A percentile compares a stretch with the other conserved stretches of the same genome.
Conservation (phyloP, 371 early-diverging fungal genomes). For the Mycotypha africana region DNA sequence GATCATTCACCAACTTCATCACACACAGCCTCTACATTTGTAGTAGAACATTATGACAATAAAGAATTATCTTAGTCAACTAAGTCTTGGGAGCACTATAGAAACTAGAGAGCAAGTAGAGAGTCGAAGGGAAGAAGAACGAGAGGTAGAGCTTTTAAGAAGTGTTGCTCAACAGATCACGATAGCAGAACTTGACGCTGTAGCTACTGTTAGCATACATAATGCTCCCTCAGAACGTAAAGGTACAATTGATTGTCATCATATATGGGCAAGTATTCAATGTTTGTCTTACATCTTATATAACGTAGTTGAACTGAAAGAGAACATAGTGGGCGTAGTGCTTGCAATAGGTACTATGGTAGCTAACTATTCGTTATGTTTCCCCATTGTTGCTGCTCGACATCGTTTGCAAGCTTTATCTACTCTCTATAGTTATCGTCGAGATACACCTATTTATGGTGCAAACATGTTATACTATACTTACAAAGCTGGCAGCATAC, state of each 20-base stretch:
- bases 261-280: not conserved
- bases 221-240: constrained; percentile 23
- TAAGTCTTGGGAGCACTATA: constrained; percentile 30
- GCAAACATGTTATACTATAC: constrained; percentile 24
- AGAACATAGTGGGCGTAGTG: constrained; percentile 44
- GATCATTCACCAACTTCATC: no score
- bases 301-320: constrained; percentile 39
- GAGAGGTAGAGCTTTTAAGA: constrained; percentile 11
- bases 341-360: constrained; percentile 52
- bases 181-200: constrained; percentile 24
- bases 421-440: constrained; percentile 5
- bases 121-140: constrained; percentile 19
- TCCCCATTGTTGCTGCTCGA: constrained; percentile 53
- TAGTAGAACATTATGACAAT: constrained; percentile 33
- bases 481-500: constrained; percentile 34
- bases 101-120: constrained; percentile 14
- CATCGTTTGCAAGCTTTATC: constrained; percentile 41
- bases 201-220: constrained; percentile 25
- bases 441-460: constrained; percentile 41
- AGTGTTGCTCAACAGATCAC: constrained; percentile 17
- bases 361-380: constrained; percentile 52
- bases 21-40: no score
- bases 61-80: constrained; percentile 29
- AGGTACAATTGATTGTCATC: constrained; percentile 24
- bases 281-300: not conserved